A percentile compares a stretch with the other conserved stretches of the same genome.
Evolutionary conservation across 1,284 basidiomycete genomes (phyloP).

Genomic region (Anthracocystis panici-leucophaei): DNA sequence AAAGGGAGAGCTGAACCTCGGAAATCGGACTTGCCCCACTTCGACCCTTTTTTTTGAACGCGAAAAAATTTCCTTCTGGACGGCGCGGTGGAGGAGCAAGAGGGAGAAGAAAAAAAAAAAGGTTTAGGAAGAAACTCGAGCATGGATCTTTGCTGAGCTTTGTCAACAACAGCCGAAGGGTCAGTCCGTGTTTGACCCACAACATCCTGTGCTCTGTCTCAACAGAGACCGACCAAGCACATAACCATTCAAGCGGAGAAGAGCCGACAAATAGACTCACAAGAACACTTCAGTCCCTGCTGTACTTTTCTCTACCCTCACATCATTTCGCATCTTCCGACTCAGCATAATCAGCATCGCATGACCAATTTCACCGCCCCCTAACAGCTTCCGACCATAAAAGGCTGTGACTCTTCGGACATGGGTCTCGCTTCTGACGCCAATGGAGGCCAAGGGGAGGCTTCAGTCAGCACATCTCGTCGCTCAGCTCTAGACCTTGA

Average conservation of each 20-base stretch:
- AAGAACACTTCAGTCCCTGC: not conserved
- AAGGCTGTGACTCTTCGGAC: not conserved
- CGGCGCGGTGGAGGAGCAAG: constrained; percentile 22
- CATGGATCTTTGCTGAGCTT: not conserved
- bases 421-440: constrained; percentile 22
- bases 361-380: not conserved
- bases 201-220: not conserved
- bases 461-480: not conserved
- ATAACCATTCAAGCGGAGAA: not conserved
- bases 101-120: constrained; percentile 14
- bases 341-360: not conserved
- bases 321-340: not conserved
- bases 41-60: constrained; percentile 6
- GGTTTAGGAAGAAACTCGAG: constrained; percentile 23
- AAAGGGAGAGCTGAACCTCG: constrained; percentile 29
- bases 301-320: not conserved
- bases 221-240: not conserved
- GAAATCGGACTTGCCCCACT: constrained; percentile 29
- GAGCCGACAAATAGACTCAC: not conserved
- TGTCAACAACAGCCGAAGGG: not conserved
- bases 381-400: not conserved
- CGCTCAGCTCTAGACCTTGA: constrained; percentile 39
- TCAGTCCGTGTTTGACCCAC: not conserved
- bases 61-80: constrained; percentile 28
- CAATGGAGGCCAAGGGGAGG: not conserved